Evolutionary conservation across 768 basidiomycete species (phyloP).

Genomic region (Leccinum imitatum): DNA sequence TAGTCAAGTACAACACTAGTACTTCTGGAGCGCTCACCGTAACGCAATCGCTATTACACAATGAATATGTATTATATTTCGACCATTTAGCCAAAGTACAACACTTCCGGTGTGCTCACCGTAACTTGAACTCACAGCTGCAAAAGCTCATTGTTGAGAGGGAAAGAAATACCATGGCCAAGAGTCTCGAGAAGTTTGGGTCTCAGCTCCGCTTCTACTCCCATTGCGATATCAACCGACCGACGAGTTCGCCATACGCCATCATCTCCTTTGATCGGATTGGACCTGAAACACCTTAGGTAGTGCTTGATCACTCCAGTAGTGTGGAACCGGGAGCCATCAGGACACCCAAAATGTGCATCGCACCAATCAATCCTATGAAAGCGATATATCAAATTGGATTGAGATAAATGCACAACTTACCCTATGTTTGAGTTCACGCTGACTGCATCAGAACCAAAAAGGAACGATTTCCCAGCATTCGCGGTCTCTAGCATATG

Average conservation of each 20-base stretch:
- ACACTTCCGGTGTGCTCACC: neutral
- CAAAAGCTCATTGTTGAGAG: constrained; percentile 1
- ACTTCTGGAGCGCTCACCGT: too few relatives aligned
- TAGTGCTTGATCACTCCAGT: constrained; percentile 18
- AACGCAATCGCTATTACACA: too few relatives aligned
- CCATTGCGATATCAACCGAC: constrained; percentile 26
- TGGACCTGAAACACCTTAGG: constrained; percentile 26
- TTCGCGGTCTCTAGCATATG: constrained; percentile 23
- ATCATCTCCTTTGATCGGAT: constrained; percentile 22
- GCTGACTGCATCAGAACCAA: constrained; percentile 9
- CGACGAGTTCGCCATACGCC: constrained; percentile 16
- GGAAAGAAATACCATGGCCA: constrained; percentile 11
- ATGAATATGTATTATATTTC: too few relatives aligned
- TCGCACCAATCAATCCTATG: constrained; percentile 24
- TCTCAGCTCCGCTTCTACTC: constrained; percentile 19
- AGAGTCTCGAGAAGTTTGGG: constrained; percentile 19
- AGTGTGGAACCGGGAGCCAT: constrained; percentile 20
- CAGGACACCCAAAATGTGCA: constrained; percentile 22
- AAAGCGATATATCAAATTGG: neutral
- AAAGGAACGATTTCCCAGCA: constrained; percentile 15
- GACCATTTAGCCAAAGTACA: neutral
- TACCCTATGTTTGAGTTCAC: constrained; percentile 28
- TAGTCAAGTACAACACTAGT: too few relatives aligned
- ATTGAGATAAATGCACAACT: neutral
- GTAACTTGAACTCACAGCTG: neutral